These are phyloP conservation scores for Rhododendron ovatum DNA, from an alignment of 148 eudicot genomes.

Conservation along the genomic window DNA sequence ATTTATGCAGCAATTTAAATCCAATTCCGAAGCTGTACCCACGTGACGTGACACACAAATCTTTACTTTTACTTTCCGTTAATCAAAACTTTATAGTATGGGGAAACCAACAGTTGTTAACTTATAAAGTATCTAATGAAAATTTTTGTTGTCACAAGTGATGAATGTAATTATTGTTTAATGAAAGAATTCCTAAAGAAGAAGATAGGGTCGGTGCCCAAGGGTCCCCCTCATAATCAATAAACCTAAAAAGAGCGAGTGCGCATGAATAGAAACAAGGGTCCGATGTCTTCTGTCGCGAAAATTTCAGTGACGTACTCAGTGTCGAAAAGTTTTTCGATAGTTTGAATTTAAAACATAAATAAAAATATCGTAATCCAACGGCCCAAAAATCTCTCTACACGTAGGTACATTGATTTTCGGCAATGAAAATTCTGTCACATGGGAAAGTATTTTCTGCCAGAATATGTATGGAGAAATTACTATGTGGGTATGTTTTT, in stretches of 20 bases:
- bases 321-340: no score
- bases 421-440: no score
- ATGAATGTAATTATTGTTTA: not conserved
- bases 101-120: not conserved
- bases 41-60: constrained; percentile 19
- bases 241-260: not conserved
- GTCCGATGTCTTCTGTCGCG: no score
- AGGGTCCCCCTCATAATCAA: not conserved
- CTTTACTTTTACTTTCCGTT: not conserved
- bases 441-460: not conserved
- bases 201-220: constrained; percentile 26
- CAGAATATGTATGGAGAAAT: not conserved
- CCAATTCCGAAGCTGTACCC: constrained; percentile 10
- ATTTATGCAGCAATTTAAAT: not conserved
- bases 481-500: no score
- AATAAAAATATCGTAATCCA: no score
- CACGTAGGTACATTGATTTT: no score
- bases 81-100: not conserved
- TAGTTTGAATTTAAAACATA: no score
- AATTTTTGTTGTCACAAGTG: not conserved
- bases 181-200: not conserved
- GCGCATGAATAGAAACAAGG: not conserved
- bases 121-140: not conserved
- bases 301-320: no score
- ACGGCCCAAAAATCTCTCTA: no score